Percentiles rank a stretch among this genome's conserved stretches.
These are phyloP conservation scores for Dionaea muscipula DNA, from an alignment of 179 eudicot species.

Conservation along the genomic window DNA sequence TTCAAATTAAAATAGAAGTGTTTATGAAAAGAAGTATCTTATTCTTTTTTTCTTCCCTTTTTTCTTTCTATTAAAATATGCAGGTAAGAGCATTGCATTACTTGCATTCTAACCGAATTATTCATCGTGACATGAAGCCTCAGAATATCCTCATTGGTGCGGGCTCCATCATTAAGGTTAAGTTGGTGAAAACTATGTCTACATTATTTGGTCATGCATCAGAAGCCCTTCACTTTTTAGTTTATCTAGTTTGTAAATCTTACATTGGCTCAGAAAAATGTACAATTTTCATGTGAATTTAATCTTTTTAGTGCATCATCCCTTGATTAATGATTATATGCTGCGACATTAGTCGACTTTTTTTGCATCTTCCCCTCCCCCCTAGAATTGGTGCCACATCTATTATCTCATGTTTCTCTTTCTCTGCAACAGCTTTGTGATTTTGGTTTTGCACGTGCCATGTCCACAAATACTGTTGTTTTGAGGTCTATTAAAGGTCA, in stretches of 20 bases:
- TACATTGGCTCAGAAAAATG: too few species aligned
- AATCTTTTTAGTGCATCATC: too few species aligned
- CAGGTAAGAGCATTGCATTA: conserved; percentile 94
- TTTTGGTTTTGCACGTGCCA: conserved; percentile 98
- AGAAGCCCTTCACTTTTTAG: neutral
- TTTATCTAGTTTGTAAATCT: too few species aligned
- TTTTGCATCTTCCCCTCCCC: too few species aligned
- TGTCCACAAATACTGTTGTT: conserved; percentile 95
- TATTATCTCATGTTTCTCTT: conserved; percentile 1
- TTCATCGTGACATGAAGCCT: conserved; percentile 99
- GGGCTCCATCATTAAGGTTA: conserved; percentile 84
- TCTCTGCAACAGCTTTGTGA: conserved; percentile 77
- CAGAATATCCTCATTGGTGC: conserved; percentile 95
- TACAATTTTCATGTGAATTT: too few species aligned
- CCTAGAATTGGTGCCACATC: neutral
- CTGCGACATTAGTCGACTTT: too few species aligned
- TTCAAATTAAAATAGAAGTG: too few species aligned
- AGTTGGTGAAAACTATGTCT: neutral
- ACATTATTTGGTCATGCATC: neutral
- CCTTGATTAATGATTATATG: neutral
- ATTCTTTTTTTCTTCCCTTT: neutral
- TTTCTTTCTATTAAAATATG: too few species aligned
- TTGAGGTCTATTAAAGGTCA: conserved; percentile 96
- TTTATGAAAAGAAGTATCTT: neutral
- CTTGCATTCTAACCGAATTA: conserved; percentile 89